phyloP scores from a whole-genome alignment of 495 filamentous ascomycete species.

The Aspergillus heteromorphus region DNA sequence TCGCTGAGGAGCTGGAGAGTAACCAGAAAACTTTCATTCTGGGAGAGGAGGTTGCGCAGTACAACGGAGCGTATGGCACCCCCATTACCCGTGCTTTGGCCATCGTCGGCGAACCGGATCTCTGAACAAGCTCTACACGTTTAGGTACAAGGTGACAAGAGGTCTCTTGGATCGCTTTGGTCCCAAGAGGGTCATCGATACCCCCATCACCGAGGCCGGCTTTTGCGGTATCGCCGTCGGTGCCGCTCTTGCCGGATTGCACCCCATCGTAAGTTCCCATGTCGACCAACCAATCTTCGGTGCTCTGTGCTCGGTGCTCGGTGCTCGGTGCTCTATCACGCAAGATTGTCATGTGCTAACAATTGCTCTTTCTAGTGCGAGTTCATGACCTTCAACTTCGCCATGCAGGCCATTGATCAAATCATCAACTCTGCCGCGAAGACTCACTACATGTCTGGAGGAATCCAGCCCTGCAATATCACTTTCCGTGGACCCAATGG shows the following conservation, averaged over 20 bases:
- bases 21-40: slow-evolving; percentile 93
- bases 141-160: slow-evolving; percentile 95
- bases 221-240: slow-evolving; percentile 91
- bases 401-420: slow-evolving; percentile 99
- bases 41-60: slow-evolving; percentile 98
- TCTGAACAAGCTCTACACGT: slow-evolving; percentile 6
- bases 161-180: slow-evolving; percentile 95
- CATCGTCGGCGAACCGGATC: slow-evolving; percentile 5
- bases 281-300: neutral
- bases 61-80: slow-evolving; percentile 80
- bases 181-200: slow-evolving; percentile 96
- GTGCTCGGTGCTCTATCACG: too few relatives aligned
- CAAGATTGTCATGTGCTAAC: slow-evolving; percentile 4
- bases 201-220: slow-evolving; percentile 94
- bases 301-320: too few relatives aligned
- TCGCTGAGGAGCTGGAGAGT: slow-evolving; percentile 92
- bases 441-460: slow-evolving; percentile 99
- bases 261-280: slow-evolving; percentile 72
- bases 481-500: slow-evolving; percentile 99
- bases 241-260: slow-evolving; percentile 86
- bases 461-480: slow-evolving; percentile 98
- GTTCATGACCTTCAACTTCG: slow-evolving; percentile 99
- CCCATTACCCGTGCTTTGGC: slow-evolving; percentile 1
- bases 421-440: slow-evolving; percentile 99
- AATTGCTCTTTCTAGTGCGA: slow-evolving; percentile 61